Conservation (phyloP, 148 eudicot genomes). For the Gaultheria prostrata region DNA sequence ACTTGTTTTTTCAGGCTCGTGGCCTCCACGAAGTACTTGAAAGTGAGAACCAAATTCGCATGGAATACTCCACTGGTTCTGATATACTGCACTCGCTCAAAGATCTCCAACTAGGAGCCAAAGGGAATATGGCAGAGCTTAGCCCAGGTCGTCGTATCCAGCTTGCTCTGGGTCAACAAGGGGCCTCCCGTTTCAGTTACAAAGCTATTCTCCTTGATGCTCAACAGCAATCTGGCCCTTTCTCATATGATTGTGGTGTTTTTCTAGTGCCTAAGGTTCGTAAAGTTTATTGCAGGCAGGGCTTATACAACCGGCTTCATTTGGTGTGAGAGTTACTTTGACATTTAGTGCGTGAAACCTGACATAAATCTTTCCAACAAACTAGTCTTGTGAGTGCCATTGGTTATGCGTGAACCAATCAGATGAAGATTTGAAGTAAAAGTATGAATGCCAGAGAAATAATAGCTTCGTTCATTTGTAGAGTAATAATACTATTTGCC, state of each 20-base stretch:
- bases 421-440: neutral
- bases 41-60: slow-evolving; percentile 62
- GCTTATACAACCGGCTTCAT: neutral
- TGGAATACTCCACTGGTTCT: slow-evolving; percentile 48
- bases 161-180: slow-evolving; percentile 68
- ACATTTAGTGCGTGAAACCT: neutral
- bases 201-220: slow-evolving; percentile 89
- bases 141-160: slow-evolving; percentile 65
- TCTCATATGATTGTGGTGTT: slow-evolving; percentile 67
- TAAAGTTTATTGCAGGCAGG: slow-evolving; percentile 1
- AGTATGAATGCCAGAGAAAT: neutral
- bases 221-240: slow-evolving; percentile 42
- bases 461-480: neutral
- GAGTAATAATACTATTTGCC: neutral
- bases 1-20: slow-evolving; percentile 45
- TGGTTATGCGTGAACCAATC: neutral
- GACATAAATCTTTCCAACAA: neutral
- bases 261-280: slow-evolving; percentile 87
- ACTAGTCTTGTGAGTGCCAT: neutral
- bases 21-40: slow-evolving; percentile 68
- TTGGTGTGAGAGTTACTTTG: neutral
- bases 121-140: slow-evolving; percentile 65
- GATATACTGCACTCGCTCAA: slow-evolving; percentile 63
- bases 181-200: slow-evolving; percentile 58
- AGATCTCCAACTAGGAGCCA: slow-evolving; percentile 70